Percentiles rank a stretch among this genome's conserved stretches.
These are phyloP conservation scores for Erodium texanum DNA, from an alignment of 441 rosid genomes.

Conservation along the genomic window DNA sequence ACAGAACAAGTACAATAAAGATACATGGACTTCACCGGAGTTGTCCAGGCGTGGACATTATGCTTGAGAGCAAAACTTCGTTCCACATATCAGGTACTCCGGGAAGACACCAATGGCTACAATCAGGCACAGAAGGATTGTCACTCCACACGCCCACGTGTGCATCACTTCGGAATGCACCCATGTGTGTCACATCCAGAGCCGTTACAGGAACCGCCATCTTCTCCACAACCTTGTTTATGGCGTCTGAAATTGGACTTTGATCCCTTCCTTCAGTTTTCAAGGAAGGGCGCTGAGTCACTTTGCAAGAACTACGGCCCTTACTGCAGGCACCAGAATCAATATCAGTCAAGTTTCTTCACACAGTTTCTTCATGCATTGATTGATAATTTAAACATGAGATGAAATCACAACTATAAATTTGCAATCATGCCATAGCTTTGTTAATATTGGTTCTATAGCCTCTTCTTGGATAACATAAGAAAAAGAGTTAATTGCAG, in stretches of 20 bases:
- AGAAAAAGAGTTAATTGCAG: no score
- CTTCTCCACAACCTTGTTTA: conserved; percentile 32
- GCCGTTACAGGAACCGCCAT: conserved; percentile 32
- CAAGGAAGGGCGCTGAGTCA: conserved; percentile 36
- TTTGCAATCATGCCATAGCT: no score
- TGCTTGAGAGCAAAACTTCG: conserved; percentile 36
- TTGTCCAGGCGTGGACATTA: conserved; percentile 20
- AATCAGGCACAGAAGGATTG: conserved; percentile 51
- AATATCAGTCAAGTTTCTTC: not conserved
- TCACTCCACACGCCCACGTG: conserved; percentile 58
- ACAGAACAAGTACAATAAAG: no score
- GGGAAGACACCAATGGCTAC: conserved; percentile 67
- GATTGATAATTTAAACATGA: no score
- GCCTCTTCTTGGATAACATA: no score
- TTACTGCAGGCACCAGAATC: conserved; percentile 24
- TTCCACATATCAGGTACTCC: conserved; percentile 67
- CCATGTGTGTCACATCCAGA: conserved; percentile 57
- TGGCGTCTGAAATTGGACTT: conserved; percentile 35
- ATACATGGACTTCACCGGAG: no score
- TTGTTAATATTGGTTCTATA: no score
- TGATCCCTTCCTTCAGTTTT: conserved; percentile 35
- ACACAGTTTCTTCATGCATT: not conserved
- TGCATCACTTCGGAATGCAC: conserved; percentile 50
- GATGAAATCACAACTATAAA: not conserved
- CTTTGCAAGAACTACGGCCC: conserved; percentile 43